These are phyloP conservation scores for Durotheca rogersii DNA, from an alignment of 495 filamentous ascomycete species.

Conservation along the genomic window DNA sequence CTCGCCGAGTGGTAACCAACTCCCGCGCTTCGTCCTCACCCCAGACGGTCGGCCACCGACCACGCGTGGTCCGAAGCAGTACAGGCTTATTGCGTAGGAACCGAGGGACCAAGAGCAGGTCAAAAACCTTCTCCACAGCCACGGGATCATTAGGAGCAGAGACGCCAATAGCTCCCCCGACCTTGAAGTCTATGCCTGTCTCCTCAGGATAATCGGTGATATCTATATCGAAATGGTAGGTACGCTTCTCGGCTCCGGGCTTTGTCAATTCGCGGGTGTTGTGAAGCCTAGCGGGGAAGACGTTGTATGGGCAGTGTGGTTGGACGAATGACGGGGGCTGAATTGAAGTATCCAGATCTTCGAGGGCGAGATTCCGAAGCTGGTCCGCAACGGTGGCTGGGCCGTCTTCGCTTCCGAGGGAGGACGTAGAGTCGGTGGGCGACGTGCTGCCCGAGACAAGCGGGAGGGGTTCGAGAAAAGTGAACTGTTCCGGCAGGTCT, in stretches of 20 bases:
- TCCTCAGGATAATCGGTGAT: conserved; percentile 93
- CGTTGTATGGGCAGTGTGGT: conserved; percentile 90
- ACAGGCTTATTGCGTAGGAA: conserved; percentile 80
- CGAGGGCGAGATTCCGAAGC: conserved; percentile 37
- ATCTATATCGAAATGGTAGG: conserved; percentile 95
- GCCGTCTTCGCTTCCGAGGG: conserved; percentile 25
- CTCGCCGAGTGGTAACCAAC: conserved; percentile 81
- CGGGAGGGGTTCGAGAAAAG: conserved; percentile 59
- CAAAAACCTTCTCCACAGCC: conserved; percentile 79
- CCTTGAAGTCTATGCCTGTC: conserved; percentile 87
- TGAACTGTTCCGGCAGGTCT: conserved; percentile 70
- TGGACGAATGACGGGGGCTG: conserved; percentile 88
- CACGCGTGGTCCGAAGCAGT: conserved; percentile 70
- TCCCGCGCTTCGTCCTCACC: conserved; percentile 84
- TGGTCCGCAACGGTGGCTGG: conserved; percentile 14
- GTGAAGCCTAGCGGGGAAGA: conserved; percentile 81
- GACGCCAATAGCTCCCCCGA: conserved; percentile 92
- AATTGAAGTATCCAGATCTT: conserved; percentile 48
- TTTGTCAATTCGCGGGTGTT: conserved; percentile 83
- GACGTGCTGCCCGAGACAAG: conserved; percentile 38
- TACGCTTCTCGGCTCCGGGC: conserved; percentile 91
- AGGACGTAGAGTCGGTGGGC: conserved; percentile 41
- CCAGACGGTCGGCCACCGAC: conserved; percentile 98
- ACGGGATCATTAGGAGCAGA: conserved; percentile 79
- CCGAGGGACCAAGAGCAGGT: conserved; percentile 73